Percentiles rank a stretch among this genome's conserved stretches.
phyloP scores from a whole-genome alignment of 495 filamentous ascomycete genomes.

The Acidomyces sp. region DNA sequence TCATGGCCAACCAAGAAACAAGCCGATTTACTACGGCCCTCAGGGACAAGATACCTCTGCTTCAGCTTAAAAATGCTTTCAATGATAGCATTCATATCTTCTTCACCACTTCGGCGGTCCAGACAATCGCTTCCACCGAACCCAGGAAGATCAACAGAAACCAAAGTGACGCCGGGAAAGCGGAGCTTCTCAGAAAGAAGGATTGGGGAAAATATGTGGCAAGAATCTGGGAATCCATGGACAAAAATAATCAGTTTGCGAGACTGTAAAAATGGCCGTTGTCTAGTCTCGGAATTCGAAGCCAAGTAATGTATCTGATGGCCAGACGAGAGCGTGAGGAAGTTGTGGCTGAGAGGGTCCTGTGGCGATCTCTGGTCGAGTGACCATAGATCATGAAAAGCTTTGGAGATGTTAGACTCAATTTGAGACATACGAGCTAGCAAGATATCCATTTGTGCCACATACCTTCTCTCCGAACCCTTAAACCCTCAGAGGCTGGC shows the following conservation, averaged over 20 bases:
- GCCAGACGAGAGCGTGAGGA: slow-evolving; percentile 36
- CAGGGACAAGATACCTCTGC: slow-evolving; percentile 26
- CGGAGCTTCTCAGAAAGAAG: slow-evolving; percentile 28
- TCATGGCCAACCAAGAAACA: slow-evolving; percentile 43
- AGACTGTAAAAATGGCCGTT: background rate
- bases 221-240: slow-evolving; percentile 48
- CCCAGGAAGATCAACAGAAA: slow-evolving; percentile 44
- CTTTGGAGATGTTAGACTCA: no score
- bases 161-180: slow-evolving; percentile 28
- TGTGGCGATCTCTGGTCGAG: background rate
- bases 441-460: no score
- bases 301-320: slow-evolving; percentile 43
- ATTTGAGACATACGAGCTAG: no score
- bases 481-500: no score
- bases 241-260: slow-evolving; percentile 41
- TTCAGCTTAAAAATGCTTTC: slow-evolving; percentile 38
- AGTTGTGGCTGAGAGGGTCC: slow-evolving; percentile 13
- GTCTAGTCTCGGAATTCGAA: slow-evolving; percentile 15
- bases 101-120: slow-evolving; percentile 34
- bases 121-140: slow-evolving; percentile 42
- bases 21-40: slow-evolving; percentile 9
- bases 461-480: no score
- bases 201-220: slow-evolving; percentile 36
- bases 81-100: slow-evolving; percentile 38
- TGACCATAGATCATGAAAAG: slow-evolving; percentile 1